phyloP scores from a whole-genome alignment of 495 filamentous ascomycete genomes.

The Aspergillus conjunctus region DNA sequence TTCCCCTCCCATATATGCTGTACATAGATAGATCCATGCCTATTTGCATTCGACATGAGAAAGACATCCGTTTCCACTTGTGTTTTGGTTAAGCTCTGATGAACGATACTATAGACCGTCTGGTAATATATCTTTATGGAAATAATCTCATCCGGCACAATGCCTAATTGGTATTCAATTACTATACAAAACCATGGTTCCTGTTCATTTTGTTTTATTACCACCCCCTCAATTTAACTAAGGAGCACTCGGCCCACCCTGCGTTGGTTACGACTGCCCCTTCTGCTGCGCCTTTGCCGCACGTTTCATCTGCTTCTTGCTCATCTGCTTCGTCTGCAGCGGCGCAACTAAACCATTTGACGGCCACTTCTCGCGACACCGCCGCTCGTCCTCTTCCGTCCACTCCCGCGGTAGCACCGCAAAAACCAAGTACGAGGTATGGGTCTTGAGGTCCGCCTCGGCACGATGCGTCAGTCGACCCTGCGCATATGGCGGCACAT shows the following conservation, averaged over 20 bases:
- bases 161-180: background rate
- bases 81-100: too few relatives aligned
- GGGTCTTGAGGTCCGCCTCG: conserved; percentile 88
- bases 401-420: conserved; percentile 84
- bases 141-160: too few relatives aligned
- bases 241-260: background rate
- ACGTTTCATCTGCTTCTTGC: conserved; percentile 55
- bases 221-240: too few relatives aligned
- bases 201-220: too few relatives aligned
- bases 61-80: too few relatives aligned
- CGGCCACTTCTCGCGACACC: conserved; percentile 62
- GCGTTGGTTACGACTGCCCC: conserved; percentile 12
- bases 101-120: too few relatives aligned
- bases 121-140: too few relatives aligned
- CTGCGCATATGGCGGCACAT: conserved; percentile 51
- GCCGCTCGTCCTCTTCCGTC: conserved; percentile 79
- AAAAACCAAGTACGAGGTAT: conserved; percentile 95
- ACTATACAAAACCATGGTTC: background rate
- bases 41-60: conserved; percentile 15
- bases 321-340: conserved; percentile 44
- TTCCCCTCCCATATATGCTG: conserved; percentile 13
- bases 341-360: conserved; percentile 35
- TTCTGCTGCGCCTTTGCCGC: conserved; percentile 52
- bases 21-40: conserved; percentile 22
- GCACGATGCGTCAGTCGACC: conserved; percentile 76